Evolutionary conservation across 164 flowering plant species (phyloP), one percentile per base, ranked within the genome.

Genomic region (Tetracentron sinense): DNA sequence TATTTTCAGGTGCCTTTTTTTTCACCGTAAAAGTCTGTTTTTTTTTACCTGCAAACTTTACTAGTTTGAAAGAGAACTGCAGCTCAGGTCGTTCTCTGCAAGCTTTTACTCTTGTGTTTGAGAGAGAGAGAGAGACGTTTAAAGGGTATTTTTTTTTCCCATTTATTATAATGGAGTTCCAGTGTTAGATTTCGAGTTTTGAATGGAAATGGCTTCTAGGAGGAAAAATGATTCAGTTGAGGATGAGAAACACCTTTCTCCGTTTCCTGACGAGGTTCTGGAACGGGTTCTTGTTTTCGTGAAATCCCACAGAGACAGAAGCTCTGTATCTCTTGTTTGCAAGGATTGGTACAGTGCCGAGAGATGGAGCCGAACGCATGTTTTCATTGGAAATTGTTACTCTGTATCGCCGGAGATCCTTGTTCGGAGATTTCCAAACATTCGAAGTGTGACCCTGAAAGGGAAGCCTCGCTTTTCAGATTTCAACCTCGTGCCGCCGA

Each of bases 401-500:
- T 74, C 96, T 0, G 87, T 87, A 2, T 77, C 88, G 25, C 93
- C 96, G 42, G 89, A 85, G 61, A 79, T 80, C 31, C 79, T 87
- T 14, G 74, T 80, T 11, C 66, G 80, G 33, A 69, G 94, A 52
- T 90, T 90, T 61, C 87, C 88, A 6, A 83, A 78, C n/a, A 79
- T 90, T 21, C 72, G 83, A 49, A 79, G 84, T 61, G 85, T 87
- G n/a, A 84, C 82, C 1, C 69, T 90, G 22, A 87, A 90, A 65
- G 94, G 96, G 63, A 90, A 82, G 74, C 96, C 96, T 1, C 58
- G 89, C 38, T 87, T 90, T 55, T 78, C 88, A 2, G 96, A 90
- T 62, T 90, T 87, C 79, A 84, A 90, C 62, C 66, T 90, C 71
- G 86, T 90, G 17, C 96, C 96, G 0, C 44, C 60, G 0, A 73